phyloP scores from a whole-genome alignment of 345 rosid genomes.

The Nephelium lappaceum region DNA sequence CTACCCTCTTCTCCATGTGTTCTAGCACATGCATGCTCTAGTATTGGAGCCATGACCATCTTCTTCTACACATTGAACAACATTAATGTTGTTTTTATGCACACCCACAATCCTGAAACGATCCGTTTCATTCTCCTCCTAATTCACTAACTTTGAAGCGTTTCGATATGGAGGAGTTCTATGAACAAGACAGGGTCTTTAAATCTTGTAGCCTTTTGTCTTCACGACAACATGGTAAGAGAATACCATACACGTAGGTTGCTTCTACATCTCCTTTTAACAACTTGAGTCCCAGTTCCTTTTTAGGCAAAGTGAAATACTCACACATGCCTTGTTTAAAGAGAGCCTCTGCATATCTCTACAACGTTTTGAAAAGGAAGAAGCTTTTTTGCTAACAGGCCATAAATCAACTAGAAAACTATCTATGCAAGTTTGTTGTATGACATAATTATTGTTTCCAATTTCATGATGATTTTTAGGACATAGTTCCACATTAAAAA shows the following conservation, averaged over 20 bases:
- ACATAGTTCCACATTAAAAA: neutral
- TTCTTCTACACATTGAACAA: neutral
- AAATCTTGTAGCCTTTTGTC: neutral
- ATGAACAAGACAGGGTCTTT: neutral
- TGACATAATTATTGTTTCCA: constrained; percentile 1
- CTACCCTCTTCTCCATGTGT: neutral
- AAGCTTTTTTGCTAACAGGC: neutral
- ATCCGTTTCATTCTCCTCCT: neutral
- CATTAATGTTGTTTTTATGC: neutral
- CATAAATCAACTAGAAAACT: neutral
- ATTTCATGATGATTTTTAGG: constrained; percentile 3
- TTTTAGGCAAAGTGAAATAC: neutral
- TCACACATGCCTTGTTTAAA: neutral
- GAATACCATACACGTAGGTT: neutral
- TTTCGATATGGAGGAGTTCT: too few species aligned
- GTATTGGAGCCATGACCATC: too few species aligned
- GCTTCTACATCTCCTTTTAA: constrained; percentile 1
- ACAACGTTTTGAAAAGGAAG: neutral
- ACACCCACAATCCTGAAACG: neutral
- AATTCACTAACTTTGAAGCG: neutral
- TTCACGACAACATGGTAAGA: neutral
- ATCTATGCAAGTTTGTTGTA: neutral
- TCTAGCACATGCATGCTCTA: neutral
- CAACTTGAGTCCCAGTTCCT: neutral
- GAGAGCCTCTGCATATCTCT: neutral